Evolutionary conservation across 352 stramenopile genomes (phyloP), one percentile per base, ranked within the genome.

Genomic region (Blastocystis sp.): DNA sequence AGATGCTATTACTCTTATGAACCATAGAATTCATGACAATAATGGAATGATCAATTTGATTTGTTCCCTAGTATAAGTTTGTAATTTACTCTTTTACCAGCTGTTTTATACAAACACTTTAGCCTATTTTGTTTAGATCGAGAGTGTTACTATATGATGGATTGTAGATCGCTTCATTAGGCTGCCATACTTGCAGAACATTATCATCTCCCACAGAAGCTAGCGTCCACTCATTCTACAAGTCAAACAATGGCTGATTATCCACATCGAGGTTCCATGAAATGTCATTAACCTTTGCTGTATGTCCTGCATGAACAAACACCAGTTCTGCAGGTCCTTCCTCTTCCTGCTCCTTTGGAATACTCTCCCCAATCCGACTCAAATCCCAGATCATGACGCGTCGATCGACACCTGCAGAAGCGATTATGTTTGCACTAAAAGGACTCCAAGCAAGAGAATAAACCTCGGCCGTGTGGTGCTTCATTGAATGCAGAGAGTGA

Each of bases 241-340:
- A 7, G 13, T 89, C 63, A 79, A 16, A 9, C 54, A 39, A 8
- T 34, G 18, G 20, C 56, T 18, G 30, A n/a, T 59, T 16, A 6
- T 26, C 1, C 41, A 89, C 78, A 45, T 98, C 92, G 43, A 92
- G 90, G 92, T 98, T 98, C 95, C 96, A 98, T 54, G 92, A 95
- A 87, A 99, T 98, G 92, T 99, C 97, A 82, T 94, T 98, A 68
- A 99, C 96, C 92, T 98, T 98, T 70, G 93, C 93, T 2, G 97
- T 99, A 93, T 99, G 97, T 34, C 97, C 97, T 41, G 97, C 97
- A 92, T 99, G 97, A 81, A 99, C 95, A 91, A 99, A 99, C 82
- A 99, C 91, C 54, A 99, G 93, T 93, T 99, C 97, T 2, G 97
- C 96, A 37, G 97, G 96, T 26, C 97, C 97, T 91, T 99, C 97